Conservation (phyloP, 257 asterid species). For the Nicotiana tabacum region DNA sequence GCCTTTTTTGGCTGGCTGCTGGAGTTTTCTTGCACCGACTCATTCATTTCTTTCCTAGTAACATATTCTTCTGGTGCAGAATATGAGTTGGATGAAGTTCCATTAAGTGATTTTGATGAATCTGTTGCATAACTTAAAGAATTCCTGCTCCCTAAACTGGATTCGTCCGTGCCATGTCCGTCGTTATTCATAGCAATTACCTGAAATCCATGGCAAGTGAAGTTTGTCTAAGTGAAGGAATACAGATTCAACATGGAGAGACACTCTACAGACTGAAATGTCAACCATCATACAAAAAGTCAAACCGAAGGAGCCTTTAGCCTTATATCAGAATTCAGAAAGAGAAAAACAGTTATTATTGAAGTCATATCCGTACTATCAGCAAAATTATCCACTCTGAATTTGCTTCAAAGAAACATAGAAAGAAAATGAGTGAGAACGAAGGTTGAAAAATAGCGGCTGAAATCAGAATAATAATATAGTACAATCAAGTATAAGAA, state of each 20-base stretch:
- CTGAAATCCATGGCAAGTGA: constrained; percentile 28
- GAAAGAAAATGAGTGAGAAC: neutral
- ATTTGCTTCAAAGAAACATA: neutral
- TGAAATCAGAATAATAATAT: neutral
- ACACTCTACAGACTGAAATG: neutral
- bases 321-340: neutral
- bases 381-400: neutral
- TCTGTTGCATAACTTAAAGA: constrained; percentile 40
- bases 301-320: neutral
- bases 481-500: neutral
- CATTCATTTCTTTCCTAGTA: constrained; percentile 27
- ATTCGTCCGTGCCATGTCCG: constrained; percentile 33
- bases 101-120: constrained; percentile 38
- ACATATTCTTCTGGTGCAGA: constrained; percentile 30
- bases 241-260: neutral
- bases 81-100: constrained; percentile 32
- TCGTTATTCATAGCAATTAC: constrained; percentile 41
- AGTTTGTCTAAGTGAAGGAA: constrained; percentile 12
- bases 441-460: neutral
- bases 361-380: neutral
- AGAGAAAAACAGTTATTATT: neutral
- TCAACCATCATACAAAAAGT: neutral
- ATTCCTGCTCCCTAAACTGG: constrained; percentile 36
- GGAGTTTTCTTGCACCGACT: constrained; percentile 30
- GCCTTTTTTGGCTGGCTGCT: constrained; percentile 44